Evolutionary conservation across 1,139 yeast genomes (phyloP), one percentile per base, ranked within the genome.

Genomic region (Meyerozyma elateridarum): DNA sequence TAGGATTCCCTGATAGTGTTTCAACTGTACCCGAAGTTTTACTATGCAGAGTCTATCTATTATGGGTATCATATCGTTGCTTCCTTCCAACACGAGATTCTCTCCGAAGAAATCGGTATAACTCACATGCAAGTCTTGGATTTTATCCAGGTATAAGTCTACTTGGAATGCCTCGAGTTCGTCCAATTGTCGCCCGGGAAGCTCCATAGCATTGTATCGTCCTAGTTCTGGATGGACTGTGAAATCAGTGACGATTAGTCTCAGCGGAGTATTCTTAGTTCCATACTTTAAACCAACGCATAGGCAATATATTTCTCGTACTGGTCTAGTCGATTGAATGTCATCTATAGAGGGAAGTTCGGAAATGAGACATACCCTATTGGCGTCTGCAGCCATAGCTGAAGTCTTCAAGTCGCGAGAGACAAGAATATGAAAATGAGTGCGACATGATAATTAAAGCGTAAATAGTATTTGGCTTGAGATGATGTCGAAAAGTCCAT

Each of bases 181-280:
- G 7, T 19, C 29, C 9, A 27, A 11, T 33, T 33, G 17, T 24
- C 35, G 28, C 30, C 35, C 15, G 36, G 38, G 22, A 33, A 28
- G n/a, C 15, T 26, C 29, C 29, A 17, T 16, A 8, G 29, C 29
- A n/a, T 26, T 26, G 15, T 26, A 26, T 17, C 9, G 5, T 17
- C 22, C 22, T 16, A 24, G 40, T 22, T 12, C 27, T 12, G 5
- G 30, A 25, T 49, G 49, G 2, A 31, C n/a, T 6, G 58, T 44
- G 30, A 52, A 53, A 31, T 53, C 59, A 2, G 56, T 49, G 2
- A 49, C 47, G 22, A 35, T 41, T 9, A 49, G 17, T 24, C 49
- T 28, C 16, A 22, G 17, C 18, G 27, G 27, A 6, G 14, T 24
- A 11, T 17, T 17, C 8, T 14, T 11, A 6, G 27, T 11, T n/a